These are phyloP conservation scores for Parastagonospora nodorum DNA, from an alignment of 2,329 filamentous ascomycete species.

Conservation along the genomic window DNA sequence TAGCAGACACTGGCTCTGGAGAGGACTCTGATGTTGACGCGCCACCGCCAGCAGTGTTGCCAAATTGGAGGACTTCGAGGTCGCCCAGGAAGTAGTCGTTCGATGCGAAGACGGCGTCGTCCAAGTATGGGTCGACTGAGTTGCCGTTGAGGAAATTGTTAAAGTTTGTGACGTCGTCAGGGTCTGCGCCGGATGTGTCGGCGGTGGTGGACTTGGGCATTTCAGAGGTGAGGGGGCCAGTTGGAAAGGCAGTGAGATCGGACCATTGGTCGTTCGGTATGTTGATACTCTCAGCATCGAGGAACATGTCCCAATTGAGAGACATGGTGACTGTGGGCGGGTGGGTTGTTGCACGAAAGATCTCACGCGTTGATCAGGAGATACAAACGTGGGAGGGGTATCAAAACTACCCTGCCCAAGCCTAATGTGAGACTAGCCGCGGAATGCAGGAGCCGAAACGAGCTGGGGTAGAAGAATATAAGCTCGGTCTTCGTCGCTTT, in stretches of 20 bases:
- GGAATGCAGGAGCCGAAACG: conserved; percentile 18
- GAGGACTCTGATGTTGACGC: conserved; percentile 46
- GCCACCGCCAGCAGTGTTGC: conserved; percentile 35
- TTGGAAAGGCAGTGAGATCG: conserved; percentile 37
- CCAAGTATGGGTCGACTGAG: conserved; percentile 42
- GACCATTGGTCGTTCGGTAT: conserved; percentile 47
- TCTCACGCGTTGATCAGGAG: conserved; percentile 48
- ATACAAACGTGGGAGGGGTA: conserved; percentile 27
- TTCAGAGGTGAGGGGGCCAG: conserved; percentile 33
- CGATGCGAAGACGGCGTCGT: conserved; percentile 43
- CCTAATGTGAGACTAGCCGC: conserved; percentile 27
- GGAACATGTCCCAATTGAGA: conserved; percentile 48
- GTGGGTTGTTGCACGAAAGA: conserved; percentile 33
- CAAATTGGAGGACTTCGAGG: conserved; percentile 45
- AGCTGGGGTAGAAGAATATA: conserved; percentile 30
- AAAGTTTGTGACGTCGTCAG: conserved; percentile 39
- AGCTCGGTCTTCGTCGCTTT: conserved; percentile 21
- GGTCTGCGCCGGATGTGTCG: conserved; percentile 38
- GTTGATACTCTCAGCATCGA: conserved; percentile 44
- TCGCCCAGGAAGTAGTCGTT: conserved; percentile 50
- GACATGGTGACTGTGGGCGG: conserved; percentile 41
- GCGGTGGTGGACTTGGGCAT: conserved; percentile 43
- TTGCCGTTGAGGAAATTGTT: conserved; percentile 35
- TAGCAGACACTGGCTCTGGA: conserved; percentile 38
- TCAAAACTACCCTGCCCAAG: conserved; percentile 29